Evolutionary conservation across 768 basidiomycete species (phyloP).

Genomic region (Hemileccinum impolitum): DNA sequence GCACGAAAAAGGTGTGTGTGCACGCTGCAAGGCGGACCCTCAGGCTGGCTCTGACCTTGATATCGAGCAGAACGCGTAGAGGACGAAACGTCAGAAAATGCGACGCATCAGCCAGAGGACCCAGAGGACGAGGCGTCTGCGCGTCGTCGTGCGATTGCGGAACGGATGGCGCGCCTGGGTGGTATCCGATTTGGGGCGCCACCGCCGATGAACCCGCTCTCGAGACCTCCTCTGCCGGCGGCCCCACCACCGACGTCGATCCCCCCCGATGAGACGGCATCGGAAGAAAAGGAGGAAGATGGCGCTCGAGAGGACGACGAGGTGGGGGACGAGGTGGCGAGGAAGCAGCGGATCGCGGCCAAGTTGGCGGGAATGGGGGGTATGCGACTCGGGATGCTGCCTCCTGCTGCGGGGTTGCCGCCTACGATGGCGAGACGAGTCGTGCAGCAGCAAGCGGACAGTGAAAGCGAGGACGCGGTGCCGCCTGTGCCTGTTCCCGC

Average conservation of each 20-base stretch:
- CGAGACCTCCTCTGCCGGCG: conserved; percentile 36
- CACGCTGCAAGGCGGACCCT: too few species aligned
- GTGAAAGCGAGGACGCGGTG: conserved; percentile 25
- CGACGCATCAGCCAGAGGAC: conserved; percentile 12
- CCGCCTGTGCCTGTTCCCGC: conserved; percentile 32
- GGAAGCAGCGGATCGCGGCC: conserved; percentile 52
- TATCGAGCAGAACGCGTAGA: conserved; percentile 8
- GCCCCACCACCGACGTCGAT: conserved; percentile 37
- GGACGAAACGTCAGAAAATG: conserved; percentile 7
- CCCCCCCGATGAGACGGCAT: conserved; percentile 23
- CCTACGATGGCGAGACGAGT: conserved; percentile 15
- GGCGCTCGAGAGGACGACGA: conserved; percentile 40
- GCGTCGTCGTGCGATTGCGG: conserved; percentile 74
- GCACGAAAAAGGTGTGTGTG: conserved; percentile 7
- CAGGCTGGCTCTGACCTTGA: neutral
- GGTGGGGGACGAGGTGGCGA: conserved; percentile 51
- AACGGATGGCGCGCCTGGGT: conserved; percentile 92
- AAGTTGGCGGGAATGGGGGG: conserved; percentile 55
- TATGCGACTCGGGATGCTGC: conserved; percentile 55
- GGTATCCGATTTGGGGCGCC: conserved; percentile 81
- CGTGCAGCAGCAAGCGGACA: conserved; percentile 24
- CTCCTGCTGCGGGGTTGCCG: conserved; percentile 22
- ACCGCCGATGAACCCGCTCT: conserved; percentile 38
- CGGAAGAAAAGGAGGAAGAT: conserved; percentile 16
- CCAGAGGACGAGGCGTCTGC: conserved; percentile 47